Evolutionary conservation across 2,329 filamentous ascomycete genomes (phyloP).

Genomic region (Cyphellophora attinorum): DNA sequence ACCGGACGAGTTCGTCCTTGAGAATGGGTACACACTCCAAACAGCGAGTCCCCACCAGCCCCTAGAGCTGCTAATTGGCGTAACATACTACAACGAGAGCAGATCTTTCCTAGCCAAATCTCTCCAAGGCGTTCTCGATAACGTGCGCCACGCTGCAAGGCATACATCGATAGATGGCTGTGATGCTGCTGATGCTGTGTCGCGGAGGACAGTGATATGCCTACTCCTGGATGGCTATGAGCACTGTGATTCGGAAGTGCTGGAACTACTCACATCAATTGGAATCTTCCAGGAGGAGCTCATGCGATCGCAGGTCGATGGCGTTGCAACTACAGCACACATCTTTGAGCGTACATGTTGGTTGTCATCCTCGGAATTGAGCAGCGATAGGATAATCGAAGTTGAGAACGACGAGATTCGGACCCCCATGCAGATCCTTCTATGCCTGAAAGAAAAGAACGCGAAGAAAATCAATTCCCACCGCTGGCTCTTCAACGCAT

Average conservation of each 20-base stretch:
- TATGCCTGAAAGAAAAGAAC: constrained; percentile 98
- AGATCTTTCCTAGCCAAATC: constrained; percentile 87
- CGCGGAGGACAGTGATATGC: constrained; percentile 98
- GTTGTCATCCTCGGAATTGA: constrained; percentile 94
- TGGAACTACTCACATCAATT: constrained; percentile 86
- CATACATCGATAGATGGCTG: constrained; percentile 98
- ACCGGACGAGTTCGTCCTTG: constrained; percentile 95
- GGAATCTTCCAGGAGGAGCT: constrained; percentile 97
- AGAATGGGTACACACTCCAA: constrained; percentile 97
- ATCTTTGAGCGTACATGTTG: constrained; percentile 94
- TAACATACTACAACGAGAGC: constrained; percentile 99
- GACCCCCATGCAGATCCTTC: constrained; percentile 97
- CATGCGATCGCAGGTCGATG: constrained; percentile 96
- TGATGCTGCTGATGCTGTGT: constrained; percentile 97
- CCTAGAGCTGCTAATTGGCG: constrained; percentile 91
- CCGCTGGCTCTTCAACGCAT: constrained; percentile 96
- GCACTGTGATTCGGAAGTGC: constrained; percentile 88
- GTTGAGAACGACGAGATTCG: constrained; percentile 77
- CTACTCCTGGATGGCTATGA: constrained; percentile 97
- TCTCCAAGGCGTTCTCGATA: constrained; percentile 96
- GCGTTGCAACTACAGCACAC: constrained; percentile 91
- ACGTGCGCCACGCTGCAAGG: constrained; percentile 96
- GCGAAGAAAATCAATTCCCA: constrained; percentile 99
- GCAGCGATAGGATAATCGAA: constrained; percentile 84
- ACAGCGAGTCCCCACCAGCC: constrained; percentile 98